A percentile compares a stretch with the other conserved stretches of the same genome.
These are phyloP conservation scores for Hypoxylon sp. DNA, from an alignment of 2,329 filamentous ascomycete species.

Conservation along the genomic window DNA sequence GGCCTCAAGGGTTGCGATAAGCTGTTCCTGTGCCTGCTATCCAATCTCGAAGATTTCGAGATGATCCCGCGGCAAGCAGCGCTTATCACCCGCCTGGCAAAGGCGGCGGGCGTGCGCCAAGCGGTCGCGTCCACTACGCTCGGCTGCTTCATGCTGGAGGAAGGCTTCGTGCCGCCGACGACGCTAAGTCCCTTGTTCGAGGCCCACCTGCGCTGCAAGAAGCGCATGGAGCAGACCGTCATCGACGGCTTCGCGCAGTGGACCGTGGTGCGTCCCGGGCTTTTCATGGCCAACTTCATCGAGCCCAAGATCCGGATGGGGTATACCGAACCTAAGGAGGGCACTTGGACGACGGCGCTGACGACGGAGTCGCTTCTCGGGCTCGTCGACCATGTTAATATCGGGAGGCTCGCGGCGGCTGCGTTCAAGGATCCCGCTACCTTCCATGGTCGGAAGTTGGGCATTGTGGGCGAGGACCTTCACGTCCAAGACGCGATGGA, in stretches of 20 bases:
- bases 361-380: slow-evolving; percentile 2
- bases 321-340: slow-evolving; percentile 16
- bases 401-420: slow-evolving; percentile 11
- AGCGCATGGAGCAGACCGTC: slow-evolving; percentile 52
- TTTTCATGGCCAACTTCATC: slow-evolving; percentile 62
- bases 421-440: slow-evolving; percentile 21
- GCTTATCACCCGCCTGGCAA: slow-evolving; percentile 49
- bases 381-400: slow-evolving; percentile 21
- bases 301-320: slow-evolving; percentile 47
- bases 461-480: slow-evolving; percentile 12
- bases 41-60: slow-evolving; percentile 45
- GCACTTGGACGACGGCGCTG: slow-evolving; percentile 13
- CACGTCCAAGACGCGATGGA: slow-evolving; percentile 10
- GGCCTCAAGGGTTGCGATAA: slow-evolving; percentile 45
- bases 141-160: slow-evolving; percentile 43
- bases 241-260: slow-evolving; percentile 52
- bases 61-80: slow-evolving; percentile 45
- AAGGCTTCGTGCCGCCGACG: slow-evolving; percentile 39
- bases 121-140: slow-evolving; percentile 50
- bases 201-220: slow-evolving; percentile 51
- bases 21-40: slow-evolving; percentile 48
- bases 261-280: slow-evolving; percentile 60
- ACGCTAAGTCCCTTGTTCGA: slow-evolving; percentile 37
- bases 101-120: slow-evolving; percentile 49
- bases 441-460: slow-evolving; percentile 2